Evolutionary conservation across 1,284 basidiomycete species (phyloP).

Genomic region (Anthracocystis panici-leucophaei): DNA sequence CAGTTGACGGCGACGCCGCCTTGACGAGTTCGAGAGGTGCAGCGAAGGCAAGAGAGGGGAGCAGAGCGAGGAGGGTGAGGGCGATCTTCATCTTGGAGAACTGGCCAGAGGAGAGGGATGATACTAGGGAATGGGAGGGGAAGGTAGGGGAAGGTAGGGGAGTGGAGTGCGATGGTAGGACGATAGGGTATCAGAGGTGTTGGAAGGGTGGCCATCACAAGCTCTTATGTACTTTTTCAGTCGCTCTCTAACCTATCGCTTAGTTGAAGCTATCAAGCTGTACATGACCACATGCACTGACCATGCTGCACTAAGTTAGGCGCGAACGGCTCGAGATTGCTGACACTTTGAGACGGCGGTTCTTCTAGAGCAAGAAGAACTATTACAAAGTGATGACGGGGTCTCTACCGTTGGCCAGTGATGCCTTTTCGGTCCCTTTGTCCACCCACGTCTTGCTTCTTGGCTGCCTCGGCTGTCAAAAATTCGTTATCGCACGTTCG

Average conservation of each 20-base stretch:
- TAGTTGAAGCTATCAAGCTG: not conserved
- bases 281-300: not conserved
- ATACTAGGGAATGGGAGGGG: not conserved
- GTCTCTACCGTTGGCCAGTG: conserved; percentile 8
- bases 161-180: conserved; percentile 7
- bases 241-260: not conserved
- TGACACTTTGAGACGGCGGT: too few relatives aligned
- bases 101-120: conserved; percentile 2
- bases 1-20: conserved; percentile 49
- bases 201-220: too few relatives aligned
- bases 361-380: not conserved
- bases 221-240: conserved; percentile 14
- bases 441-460: conserved; percentile 24
- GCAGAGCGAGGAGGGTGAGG: conserved; percentile 40
- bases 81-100: conserved; percentile 49
- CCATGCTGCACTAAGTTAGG: not conserved
- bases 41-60: conserved; percentile 40
- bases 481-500: conserved; percentile 47
- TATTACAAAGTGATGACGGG: not conserved
- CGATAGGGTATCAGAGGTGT: not conserved
- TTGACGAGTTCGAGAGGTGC: conserved; percentile 52
- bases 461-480: conserved; percentile 31
- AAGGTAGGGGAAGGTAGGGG: not conserved
- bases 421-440: not conserved
- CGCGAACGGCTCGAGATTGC: too few relatives aligned